phyloP scores from a whole-genome alignment of 164 flowering plant genomes.

The Annona squamosa region DNA sequence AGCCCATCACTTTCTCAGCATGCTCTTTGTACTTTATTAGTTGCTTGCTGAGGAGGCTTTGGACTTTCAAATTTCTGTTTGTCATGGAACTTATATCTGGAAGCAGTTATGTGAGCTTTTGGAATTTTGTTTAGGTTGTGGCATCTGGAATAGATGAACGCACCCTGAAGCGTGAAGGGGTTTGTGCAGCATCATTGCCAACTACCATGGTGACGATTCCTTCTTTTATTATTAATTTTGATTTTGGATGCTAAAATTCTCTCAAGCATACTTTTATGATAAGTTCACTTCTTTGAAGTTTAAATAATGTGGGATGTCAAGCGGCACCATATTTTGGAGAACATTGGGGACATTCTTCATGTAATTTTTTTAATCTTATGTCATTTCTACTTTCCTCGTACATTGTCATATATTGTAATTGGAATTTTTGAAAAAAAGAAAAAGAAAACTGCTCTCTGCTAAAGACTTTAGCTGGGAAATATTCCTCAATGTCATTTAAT shows the following conservation, averaged over 20 bases:
- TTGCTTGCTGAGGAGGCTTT: not conserved
- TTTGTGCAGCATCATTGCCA: constrained; percentile 97
- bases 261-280: not conserved
- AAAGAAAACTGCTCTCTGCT: no score
- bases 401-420: no score
- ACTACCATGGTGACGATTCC: constrained; percentile 77
- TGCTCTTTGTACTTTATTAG: not conserved
- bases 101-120: not conserved
- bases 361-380: no score
- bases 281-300: not conserved
- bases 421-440: no score
- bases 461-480: not conserved
- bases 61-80: not conserved
- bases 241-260: not conserved
- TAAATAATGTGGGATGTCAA: no score
- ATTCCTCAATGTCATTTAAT: not conserved
- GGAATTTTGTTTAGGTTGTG: constrained; percentile 53
- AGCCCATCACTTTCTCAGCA: not conserved
- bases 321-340: no score
- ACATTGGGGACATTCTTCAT: no score
- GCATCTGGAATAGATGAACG: constrained; percentile 98
- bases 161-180: constrained; percentile 97
- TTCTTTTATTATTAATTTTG: no score
- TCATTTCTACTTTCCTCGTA: no score
- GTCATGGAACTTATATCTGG: not conserved